Percentiles rank a stretch among this genome's conserved stretches.
These are phyloP conservation scores for Solanum sitiens DNA, from an alignment of 257 asterid genomes.

Conservation along the genomic window DNA sequence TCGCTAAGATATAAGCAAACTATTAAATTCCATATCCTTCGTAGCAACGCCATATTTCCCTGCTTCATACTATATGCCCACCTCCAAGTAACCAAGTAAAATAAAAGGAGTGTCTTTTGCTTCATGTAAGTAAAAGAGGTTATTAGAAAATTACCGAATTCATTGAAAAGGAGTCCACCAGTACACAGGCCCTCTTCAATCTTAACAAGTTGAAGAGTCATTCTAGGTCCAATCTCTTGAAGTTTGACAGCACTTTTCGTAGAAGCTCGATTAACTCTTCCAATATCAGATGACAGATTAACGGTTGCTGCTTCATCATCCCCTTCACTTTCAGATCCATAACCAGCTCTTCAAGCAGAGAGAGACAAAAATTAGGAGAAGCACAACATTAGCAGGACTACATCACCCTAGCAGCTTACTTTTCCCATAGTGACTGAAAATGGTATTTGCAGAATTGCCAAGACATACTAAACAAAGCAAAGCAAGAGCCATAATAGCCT, in stretches of 20 bases:
- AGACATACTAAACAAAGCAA: neutral
- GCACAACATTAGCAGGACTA: neutral
- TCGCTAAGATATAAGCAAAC: neutral
- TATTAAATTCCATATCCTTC: neutral
- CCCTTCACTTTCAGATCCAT: constrained; percentile 90
- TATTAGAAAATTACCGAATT: constrained; percentile 5
- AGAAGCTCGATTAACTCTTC: constrained; percentile 69
- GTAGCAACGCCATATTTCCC: neutral
- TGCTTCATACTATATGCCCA: neutral
- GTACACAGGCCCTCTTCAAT: constrained; percentile 78
- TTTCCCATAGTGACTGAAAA: neutral
- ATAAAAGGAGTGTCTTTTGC: neutral
- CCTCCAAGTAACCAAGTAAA: neutral
- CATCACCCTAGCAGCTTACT: neutral
- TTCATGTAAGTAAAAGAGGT: neutral
- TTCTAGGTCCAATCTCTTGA: constrained; percentile 89
- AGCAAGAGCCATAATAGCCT: neutral
- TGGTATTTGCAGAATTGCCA: neutral
- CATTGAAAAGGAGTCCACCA: constrained; percentile 50
- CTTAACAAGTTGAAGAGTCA: constrained; percentile 70
- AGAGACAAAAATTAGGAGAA: neutral
- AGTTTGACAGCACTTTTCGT: constrained; percentile 86
- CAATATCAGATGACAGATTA: constrained; percentile 54
- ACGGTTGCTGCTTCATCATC: constrained; percentile 95
- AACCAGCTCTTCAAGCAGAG: constrained; percentile 76